Conservation (phyloP, 768 basidiomycete species). For the Kwoniella dejecticola region DNA sequence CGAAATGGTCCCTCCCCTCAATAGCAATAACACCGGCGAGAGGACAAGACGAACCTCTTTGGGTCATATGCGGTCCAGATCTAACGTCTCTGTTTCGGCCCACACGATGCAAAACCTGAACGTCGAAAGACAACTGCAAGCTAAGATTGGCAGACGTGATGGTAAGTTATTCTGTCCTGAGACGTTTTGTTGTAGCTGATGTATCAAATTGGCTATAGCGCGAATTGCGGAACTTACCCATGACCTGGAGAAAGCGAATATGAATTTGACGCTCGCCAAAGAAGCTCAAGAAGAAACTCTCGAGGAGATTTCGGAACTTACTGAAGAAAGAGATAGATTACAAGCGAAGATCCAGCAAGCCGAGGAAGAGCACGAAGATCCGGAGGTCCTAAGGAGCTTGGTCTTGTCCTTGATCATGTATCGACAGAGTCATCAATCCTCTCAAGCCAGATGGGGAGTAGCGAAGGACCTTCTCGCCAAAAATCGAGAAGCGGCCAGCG, state of each 20-base stretch:
- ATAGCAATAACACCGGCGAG: background rate
- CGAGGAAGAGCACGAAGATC: background rate
- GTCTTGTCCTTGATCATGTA: slow-evolving; percentile 14
- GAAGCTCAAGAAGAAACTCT: slow-evolving; percentile 26
- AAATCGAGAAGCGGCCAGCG: background rate
- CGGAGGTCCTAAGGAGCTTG: background rate
- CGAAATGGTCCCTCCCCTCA: slow-evolving; percentile 2
- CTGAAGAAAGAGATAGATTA: slow-evolving; percentile 10
- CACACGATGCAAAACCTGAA: slow-evolving; percentile 13
- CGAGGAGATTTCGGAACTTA: slow-evolving; percentile 11
- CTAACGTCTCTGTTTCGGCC: slow-evolving; percentile 5
- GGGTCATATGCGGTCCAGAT: slow-evolving; percentile 19
- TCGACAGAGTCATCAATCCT: background rate
- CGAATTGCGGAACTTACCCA: slow-evolving; percentile 16
- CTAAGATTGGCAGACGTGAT: slow-evolving; percentile 16
- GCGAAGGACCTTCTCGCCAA: slow-evolving; percentile 3
- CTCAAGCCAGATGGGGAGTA: slow-evolving; percentile 2
- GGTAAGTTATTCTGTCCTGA: slow-evolving; percentile 8
- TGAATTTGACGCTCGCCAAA: slow-evolving; percentile 13
- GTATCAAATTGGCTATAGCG: background rate
- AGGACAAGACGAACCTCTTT: slow-evolving; percentile 15
- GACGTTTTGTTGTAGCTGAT: background rate
- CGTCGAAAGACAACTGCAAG: slow-evolving; percentile 16
- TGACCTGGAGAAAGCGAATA: slow-evolving; percentile 11
- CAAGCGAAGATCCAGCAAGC: background rate